These are phyloP conservation scores for Hordeum pubiflorum DNA, from an alignment of 202 grass and related monocot genomes.

Conservation along the genomic window DNA sequence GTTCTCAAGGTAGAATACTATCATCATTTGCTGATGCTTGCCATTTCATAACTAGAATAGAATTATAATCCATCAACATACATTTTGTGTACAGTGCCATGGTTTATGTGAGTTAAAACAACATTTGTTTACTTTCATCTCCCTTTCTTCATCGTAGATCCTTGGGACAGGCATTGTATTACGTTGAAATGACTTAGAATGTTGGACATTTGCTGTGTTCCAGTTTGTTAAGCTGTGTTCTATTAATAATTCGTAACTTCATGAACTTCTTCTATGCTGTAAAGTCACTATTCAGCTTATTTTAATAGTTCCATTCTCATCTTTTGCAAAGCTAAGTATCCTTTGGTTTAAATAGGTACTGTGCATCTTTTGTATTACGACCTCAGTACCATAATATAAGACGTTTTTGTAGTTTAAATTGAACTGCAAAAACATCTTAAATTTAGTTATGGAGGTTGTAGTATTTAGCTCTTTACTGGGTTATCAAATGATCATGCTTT, in stretches of 20 bases:
- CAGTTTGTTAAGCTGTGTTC: conserved; percentile 15
- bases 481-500: not conserved
- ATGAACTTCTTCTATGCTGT: not conserved
- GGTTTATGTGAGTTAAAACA: not conserved
- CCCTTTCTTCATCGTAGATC: not conserved
- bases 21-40: not conserved
- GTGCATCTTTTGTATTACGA: not conserved
- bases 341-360: conserved; percentile 8
- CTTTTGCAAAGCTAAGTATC: not conserved
- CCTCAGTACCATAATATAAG: too few species aligned
- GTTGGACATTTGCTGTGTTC: conserved; percentile 5
- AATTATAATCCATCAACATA: not conserved
- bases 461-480: not conserved
- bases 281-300: not conserved
- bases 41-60: conserved; percentile 5
- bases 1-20: conserved; percentile 67
- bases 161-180: not conserved
- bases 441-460: not conserved
- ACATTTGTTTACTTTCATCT: conserved; percentile 1
- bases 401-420: too few species aligned
- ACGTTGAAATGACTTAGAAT: not conserved
- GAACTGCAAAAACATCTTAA: too few species aligned
- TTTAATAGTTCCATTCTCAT: not conserved
- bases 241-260: not conserved
- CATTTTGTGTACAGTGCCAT: conserved; percentile 13